Percentiles rank a stretch among this genome's conserved stretches.
Evolutionary conservation across 2,329 filamentous ascomycete genomes (phyloP).

Genomic region (Colletotrichum salicis): DNA sequence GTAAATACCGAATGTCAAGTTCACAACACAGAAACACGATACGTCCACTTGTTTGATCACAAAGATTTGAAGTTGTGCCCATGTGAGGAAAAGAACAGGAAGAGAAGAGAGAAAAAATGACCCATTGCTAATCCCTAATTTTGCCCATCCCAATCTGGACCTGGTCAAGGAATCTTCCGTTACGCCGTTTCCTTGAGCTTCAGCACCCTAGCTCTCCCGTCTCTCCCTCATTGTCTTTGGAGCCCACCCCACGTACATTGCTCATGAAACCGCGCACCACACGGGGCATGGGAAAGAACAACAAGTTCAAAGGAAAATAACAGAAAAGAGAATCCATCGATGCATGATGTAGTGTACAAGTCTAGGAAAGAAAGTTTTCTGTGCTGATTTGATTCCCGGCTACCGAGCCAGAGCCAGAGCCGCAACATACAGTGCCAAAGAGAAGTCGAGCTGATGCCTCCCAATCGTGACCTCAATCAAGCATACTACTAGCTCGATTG

Average conservation of each 20-base stretch:
- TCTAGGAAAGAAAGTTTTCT: neutral
- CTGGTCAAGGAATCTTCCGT: neutral
- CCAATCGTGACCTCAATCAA: neutral
- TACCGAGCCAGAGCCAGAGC: neutral
- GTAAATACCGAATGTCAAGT: slow-evolving; percentile 8
- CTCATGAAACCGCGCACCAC: neutral
- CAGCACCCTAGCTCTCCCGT: neutral
- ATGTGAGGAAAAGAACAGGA: neutral
- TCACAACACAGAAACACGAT: neutral
- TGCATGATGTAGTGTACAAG: slow-evolving; percentile 28
- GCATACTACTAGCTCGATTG: neutral
- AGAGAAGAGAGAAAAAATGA: slow-evolving; percentile 7
- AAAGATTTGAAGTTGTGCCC: too few species aligned
- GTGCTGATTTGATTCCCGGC: neutral
- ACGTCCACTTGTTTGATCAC: too few species aligned
- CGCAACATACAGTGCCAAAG: neutral
- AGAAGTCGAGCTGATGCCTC: too few species aligned
- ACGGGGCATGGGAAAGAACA: neutral
- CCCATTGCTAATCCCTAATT: slow-evolving; percentile 1
- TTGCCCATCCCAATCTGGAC: neutral
- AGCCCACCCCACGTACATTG: neutral
- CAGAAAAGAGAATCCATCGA: neutral
- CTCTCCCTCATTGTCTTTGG: neutral
- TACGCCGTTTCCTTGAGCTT: slow-evolving; percentile 8
- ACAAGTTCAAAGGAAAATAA: neutral